Base-by-base conservation (phyloP, 2,329 filamentous ascomycete species). In the Cadophora sp. region DNA sequence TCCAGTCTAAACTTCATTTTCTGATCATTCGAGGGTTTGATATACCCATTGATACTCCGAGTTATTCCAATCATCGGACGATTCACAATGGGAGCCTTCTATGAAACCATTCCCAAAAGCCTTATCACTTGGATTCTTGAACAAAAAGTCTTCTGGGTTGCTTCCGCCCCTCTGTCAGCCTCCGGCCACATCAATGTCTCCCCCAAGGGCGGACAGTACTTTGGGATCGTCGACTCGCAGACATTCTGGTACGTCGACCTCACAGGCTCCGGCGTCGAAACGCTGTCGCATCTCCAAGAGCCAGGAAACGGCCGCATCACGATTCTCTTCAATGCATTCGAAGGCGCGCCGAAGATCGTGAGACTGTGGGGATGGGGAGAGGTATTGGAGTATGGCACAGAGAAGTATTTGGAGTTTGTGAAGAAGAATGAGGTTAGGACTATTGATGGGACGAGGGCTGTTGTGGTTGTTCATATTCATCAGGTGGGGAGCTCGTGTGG, bases 231-330 rank as follows among this genome's bases (percentile, higher is more conserved):
- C 26, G 43, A 68, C n/a, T 37, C 65, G 1, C 62, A 29, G 1
- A 68, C 65, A 24, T 73, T 73, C 65, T 73, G 71, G 68, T 72
- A 73, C 46, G 48, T 72, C 3, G 72, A 73, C 50, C 70, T 73
- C 16, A 71, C 69, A 0, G 71, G 72, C 5, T 73, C 71, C 1
- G 72, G 72, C 1, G 55, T 69, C 7, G 72, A 73, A 46, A 72
- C 71, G 1, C 43, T 72, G 14, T 69, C 70, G 11, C 72, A 73
- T 34, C 60, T 73, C 11, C 68, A 72, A 12, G 71, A 73, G 29
- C 68, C 68, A 0, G 69, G 69, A 1, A 73, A 72, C 55, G 71
- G 71, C 7, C 48, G 72, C 9, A 72, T 72, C 58, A 73, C 72
- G 0, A 64, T 73, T 1, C 26, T 68, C 22, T 69, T 72, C 60